phyloP scores from a whole-genome alignment of 2,329 filamentous ascomycete genomes.

The Geoglossum cookeanum region DNA sequence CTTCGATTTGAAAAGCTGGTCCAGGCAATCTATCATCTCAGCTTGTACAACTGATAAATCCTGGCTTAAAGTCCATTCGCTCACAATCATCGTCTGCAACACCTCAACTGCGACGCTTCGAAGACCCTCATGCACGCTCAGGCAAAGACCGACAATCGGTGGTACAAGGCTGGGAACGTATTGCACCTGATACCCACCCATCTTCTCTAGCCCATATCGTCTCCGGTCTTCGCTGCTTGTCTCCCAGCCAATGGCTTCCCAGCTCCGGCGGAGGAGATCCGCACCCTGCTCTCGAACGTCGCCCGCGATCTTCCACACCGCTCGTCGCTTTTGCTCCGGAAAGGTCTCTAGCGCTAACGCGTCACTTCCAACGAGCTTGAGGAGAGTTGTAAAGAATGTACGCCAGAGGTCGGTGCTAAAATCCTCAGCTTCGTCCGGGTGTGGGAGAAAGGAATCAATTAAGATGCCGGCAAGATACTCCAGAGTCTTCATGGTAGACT shows the following conservation, averaged over 20 bases:
- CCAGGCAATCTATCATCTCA: constrained; percentile 88
- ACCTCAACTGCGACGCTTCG: constrained; percentile 82
- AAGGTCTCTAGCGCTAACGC: constrained; percentile 86
- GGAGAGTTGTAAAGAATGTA: constrained; percentile 70
- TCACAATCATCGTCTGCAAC: constrained; percentile 93
- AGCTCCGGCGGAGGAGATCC: constrained; percentile 63
- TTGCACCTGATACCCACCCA: constrained; percentile 95
- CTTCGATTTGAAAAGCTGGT: constrained; percentile 76
- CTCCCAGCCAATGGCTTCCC: constrained; percentile 96
- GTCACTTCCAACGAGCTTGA: constrained; percentile 77
- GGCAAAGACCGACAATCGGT: constrained; percentile 79
- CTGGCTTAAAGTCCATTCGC: constrained; percentile 91
- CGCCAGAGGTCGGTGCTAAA: constrained; percentile 95
- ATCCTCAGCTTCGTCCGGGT: constrained; percentile 74
- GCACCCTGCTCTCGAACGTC: constrained; percentile 88
- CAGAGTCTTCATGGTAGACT: constrained; percentile 68
- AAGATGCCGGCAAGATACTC: constrained; percentile 67
- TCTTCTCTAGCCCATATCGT: constrained; percentile 59
- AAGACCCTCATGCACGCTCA: constrained; percentile 86
- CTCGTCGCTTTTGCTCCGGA: constrained; percentile 85
- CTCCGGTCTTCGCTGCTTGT: constrained; percentile 59
- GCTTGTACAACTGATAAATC: constrained; percentile 83
- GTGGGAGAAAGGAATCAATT: constrained; percentile 65
- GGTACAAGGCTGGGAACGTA: constrained; percentile 86
- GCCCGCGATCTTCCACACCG: constrained; percentile 97